Evolutionary conservation across 2,329 filamentous ascomycete species (phyloP), one percentile per base, ranked within the genome.

Genomic region (Neofusicoccum sp.): DNA sequence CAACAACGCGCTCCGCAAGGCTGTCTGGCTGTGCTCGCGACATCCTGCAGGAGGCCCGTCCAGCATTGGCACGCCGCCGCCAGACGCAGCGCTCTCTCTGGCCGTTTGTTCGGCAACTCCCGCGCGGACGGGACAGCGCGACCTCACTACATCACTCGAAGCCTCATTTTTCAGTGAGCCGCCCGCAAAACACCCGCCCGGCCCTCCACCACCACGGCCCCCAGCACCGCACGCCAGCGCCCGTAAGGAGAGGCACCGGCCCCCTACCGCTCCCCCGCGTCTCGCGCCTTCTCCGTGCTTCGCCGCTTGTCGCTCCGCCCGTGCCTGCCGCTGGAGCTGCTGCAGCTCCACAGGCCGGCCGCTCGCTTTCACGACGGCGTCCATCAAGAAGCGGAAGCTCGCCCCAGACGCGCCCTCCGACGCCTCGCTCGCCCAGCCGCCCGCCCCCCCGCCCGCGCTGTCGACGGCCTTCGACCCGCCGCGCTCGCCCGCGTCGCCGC

Each of bases 351-450:
- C 61, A 67, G 70, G 70, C 68, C 72, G 72, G 69, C 72, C 64
- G 66, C 63, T 68, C 63, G 65, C 66, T 65, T 69, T 75, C 73
- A 76, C 70, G 54, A 76, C 74, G 74, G 73, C 74, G 65, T 75
- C 73, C 68, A 71, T 67, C 65, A 80, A 80, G 75, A 80, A 79
- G 72, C 76, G 77, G 65, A 80, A 77, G 76, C 75, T 77, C 64
- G 74, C 49, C 67, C 73, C 63, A 67, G 68, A 60, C 59, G 44
- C 61, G 36, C 61, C 38, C 38, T 61, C 64, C 45, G 61, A 56
- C 62, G 53, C 65, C 63, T 65, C 57, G 57, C 40, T 33, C 24
- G 26, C 9, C 28, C 16, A 28, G 26, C 30, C 41, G 38, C 31
- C 59, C 28, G 6, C 8, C 20, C 33, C 7, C 26, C 6, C 11